These are phyloP conservation scores for Solanum bulbocastanum DNA, from an alignment of 257 asterid genomes.

Conservation along the genomic window DNA sequence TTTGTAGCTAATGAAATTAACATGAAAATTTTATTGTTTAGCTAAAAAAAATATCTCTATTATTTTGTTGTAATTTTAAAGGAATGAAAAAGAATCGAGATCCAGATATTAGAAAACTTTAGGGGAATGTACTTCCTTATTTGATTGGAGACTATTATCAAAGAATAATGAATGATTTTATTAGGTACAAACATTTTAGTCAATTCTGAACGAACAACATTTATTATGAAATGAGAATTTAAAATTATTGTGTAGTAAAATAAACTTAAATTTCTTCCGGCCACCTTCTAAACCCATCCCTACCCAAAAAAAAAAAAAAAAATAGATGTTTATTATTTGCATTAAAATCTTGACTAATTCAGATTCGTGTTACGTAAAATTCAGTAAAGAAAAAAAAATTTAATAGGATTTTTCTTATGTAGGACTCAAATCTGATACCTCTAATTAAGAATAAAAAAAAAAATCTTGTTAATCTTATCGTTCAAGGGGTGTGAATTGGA, in stretches of 20 bases:
- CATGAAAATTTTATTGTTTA: background rate
- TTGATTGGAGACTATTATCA: background rate
- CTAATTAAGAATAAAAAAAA: too few relatives aligned
- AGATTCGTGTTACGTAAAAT: too few relatives aligned
- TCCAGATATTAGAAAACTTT: background rate
- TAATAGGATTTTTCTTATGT: too few relatives aligned
- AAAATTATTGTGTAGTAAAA: background rate
- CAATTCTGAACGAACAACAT: background rate
- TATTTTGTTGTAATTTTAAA: background rate
- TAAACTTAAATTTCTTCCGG: background rate
- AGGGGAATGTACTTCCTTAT: background rate
- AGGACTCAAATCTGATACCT: background rate
- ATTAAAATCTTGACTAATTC: background rate
- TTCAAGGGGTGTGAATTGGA: too few relatives aligned
- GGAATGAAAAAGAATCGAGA: background rate
- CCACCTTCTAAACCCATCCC: background rate
- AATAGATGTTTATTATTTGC: too few relatives aligned
- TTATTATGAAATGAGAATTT: background rate
- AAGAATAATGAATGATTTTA: background rate
- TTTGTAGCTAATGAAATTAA: background rate
- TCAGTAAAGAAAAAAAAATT: too few relatives aligned
- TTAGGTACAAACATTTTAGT: background rate
- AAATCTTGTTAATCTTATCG: too few relatives aligned
- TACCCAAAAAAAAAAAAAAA: background rate
- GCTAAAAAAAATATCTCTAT: too few relatives aligned